phyloP scores from a whole-genome alignment of 768 basidiomycete species.

The Nidula microcarpa region DNA sequence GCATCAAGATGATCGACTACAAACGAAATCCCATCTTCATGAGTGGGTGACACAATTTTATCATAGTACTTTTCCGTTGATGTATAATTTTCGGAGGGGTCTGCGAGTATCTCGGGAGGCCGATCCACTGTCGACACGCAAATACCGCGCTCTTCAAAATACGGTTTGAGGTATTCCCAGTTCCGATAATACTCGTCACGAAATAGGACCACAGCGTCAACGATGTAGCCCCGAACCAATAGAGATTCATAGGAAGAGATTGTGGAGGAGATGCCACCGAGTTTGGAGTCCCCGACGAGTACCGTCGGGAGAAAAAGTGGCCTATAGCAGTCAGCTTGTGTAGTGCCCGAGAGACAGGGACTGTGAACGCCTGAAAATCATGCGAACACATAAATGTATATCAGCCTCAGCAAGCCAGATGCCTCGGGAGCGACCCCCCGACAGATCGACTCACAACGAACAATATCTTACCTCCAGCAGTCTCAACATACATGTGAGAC shows the following conservation, averaged over 20 bases:
- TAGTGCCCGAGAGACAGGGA: conserved; percentile 76
- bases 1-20: conserved; percentile 58
- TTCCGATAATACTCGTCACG: conserved; percentile 86
- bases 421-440: neutral
- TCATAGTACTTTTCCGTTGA: conserved; percentile 75
- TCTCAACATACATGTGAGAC: conserved; percentile 82
- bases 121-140: conserved; percentile 49
- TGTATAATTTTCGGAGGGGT: conserved; percentile 40
- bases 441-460: neutral
- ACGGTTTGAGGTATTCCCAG: conserved; percentile 73
- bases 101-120: conserved; percentile 51
- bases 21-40: conserved; percentile 34
- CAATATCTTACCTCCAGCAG: conserved; percentile 80
- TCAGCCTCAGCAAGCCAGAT: neutral
- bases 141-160: conserved; percentile 73
- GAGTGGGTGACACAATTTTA: conserved; percentile 30
- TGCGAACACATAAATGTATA: neutral
- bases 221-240: conserved; percentile 81
- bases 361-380: conserved; percentile 77
- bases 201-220: conserved; percentile 84
- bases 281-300: conserved; percentile 81
- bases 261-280: conserved; percentile 91
- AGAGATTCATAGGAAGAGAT: conserved; percentile 93
- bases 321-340: conserved; percentile 84
- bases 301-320: conserved; percentile 85